Conservation (phyloP, 306 rosid species). For the Biancaea sappan region DNA sequence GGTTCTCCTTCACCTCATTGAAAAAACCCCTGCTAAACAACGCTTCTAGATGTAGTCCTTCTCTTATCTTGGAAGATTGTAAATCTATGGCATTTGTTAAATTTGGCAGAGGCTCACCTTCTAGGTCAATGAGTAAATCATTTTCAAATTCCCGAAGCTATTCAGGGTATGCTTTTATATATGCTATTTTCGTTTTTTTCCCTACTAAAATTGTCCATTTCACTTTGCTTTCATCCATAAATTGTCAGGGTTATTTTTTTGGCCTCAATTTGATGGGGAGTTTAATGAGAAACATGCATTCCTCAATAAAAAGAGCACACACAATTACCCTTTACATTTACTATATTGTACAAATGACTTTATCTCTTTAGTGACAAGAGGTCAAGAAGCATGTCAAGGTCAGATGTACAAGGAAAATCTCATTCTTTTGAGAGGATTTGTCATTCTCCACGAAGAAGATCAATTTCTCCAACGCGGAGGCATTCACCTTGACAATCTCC, state of each 20-base stretch:
- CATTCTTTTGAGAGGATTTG: conserved; percentile 41
- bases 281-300: background rate
- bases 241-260: background rate
- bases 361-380: conserved; percentile 30
- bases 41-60: background rate
- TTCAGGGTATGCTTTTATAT: conserved; percentile 32
- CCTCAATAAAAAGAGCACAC: background rate
- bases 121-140: conserved; percentile 43
- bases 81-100: background rate
- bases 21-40: conserved; percentile 20
- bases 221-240: background rate
- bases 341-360: background rate
- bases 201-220: background rate
- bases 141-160: conserved; percentile 39
- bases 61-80: background rate
- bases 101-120: conserved; percentile 35
- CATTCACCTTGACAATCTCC: conserved; percentile 35
- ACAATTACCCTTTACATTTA: background rate
- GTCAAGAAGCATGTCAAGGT: conserved; percentile 50
- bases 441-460: conserved; percentile 43
- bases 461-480: conserved; percentile 42
- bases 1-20: conserved; percentile 30
- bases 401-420: conserved; percentile 38
- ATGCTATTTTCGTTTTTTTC: background rate
- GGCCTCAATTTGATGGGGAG: background rate